phyloP scores from a whole-genome alignment of 2,329 filamentous ascomycete genomes.

The Lasiodiplodia sp. region DNA sequence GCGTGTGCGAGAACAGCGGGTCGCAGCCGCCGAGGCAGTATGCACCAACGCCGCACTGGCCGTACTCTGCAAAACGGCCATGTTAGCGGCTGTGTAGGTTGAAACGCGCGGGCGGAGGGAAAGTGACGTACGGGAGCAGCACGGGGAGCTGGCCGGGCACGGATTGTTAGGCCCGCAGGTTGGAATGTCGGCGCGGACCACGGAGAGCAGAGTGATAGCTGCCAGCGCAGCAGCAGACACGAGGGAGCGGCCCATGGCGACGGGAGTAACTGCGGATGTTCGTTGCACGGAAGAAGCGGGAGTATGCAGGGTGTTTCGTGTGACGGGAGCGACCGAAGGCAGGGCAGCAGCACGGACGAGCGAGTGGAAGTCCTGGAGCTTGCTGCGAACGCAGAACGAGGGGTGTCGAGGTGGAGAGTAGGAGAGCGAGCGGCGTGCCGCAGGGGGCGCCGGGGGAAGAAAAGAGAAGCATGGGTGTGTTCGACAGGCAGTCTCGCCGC shows the following conservation, averaged over 20 bases:
- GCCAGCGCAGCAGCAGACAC: constrained; percentile 28
- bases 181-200: constrained; percentile 40
- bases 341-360: constrained; percentile 18
- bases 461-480: constrained; percentile 21
- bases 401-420: background rate
- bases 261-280: constrained; percentile 19
- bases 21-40: constrained; percentile 97
- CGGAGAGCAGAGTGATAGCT: constrained; percentile 35
- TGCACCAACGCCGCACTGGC: constrained; percentile 89
- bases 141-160: constrained; percentile 69
- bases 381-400: background rate
- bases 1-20: constrained; percentile 79
- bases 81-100: background rate
- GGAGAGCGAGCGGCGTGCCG: background rate
- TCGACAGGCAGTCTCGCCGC: constrained; percentile 1
- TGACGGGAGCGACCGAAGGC: constrained; percentile 4
- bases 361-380: constrained; percentile 6
- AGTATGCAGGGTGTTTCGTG: background rate
- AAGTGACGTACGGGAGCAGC: constrained; percentile 48
- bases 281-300: background rate
- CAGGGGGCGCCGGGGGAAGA: constrained; percentile 15
- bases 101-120: constrained; percentile 39
- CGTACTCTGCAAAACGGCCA: constrained; percentile 71
- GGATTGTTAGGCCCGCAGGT: constrained; percentile 58
- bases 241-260: constrained; percentile 29